phyloP scores from a whole-genome alignment of 768 basidiomycete species.

The Lactifluus echinatus region DNA sequence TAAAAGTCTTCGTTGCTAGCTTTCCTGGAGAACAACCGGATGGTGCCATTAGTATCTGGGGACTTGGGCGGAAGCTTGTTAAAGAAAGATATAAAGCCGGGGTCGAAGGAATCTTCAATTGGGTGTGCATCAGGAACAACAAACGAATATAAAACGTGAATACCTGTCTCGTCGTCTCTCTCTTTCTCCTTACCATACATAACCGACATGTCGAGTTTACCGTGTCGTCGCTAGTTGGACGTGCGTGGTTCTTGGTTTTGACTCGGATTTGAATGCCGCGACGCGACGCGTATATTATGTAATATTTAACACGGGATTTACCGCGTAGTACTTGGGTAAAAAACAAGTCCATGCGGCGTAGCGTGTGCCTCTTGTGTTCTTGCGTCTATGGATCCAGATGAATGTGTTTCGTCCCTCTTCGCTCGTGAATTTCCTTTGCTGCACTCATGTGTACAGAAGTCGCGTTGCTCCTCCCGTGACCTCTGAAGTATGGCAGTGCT shows the following conservation, averaged over 20 bases:
- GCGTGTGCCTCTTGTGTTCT: no score
- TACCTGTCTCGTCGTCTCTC: slow-evolving; percentile 36
- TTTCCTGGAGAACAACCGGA: slow-evolving; percentile 78
- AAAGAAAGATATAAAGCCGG: slow-evolving; percentile 69
- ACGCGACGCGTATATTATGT: slow-evolving; percentile 13
- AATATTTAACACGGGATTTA: background rate
- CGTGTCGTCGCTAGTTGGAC: background rate
- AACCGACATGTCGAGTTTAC: slow-evolving; percentile 34
- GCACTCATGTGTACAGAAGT: slow-evolving; percentile 30
- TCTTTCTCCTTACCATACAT: slow-evolving; percentile 66
- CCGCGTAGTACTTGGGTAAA: background rate
- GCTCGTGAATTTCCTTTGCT: background rate
- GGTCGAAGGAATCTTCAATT: slow-evolving; percentile 14
- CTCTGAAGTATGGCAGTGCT: slow-evolving; percentile 31
- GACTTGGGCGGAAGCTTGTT: slow-evolving; percentile 52
- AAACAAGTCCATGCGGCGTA: no score
- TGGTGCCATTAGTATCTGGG: slow-evolving; percentile 60
- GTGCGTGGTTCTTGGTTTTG: background rate
- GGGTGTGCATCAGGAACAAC: background rate
- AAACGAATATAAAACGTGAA: background rate
- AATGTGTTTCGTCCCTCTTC: background rate
- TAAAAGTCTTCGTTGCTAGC: slow-evolving; percentile 56
- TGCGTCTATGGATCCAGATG: background rate
- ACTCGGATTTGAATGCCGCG: slow-evolving; percentile 1
- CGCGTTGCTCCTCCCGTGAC: slow-evolving; percentile 27